Base-by-base conservation (phyloP, 2,329 filamentous ascomycete species). In the Beauveria brongniartii region DNA sequence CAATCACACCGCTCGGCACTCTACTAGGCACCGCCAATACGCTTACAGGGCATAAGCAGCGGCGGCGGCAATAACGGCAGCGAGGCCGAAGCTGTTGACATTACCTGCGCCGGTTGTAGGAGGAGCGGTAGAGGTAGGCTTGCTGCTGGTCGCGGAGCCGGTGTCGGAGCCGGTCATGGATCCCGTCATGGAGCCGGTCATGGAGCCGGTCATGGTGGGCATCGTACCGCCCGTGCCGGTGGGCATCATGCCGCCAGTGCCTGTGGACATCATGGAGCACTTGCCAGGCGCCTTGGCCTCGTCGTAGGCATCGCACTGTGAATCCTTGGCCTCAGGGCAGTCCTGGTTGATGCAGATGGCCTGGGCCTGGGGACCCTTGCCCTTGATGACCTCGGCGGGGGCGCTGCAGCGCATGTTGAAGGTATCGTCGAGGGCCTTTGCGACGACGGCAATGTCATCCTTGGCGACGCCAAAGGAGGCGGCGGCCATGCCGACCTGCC, bases 401-500 rank as follows among this genome's bases (percentile, higher is more conserved):
- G 81, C 75, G 2, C 73, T 69, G 71, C 84, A 87, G 56, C 75
- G 74, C 68, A 78, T 74, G 61, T 75, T 78, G 70, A 87, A 87
- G 54, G 79, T 67, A 24, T 68, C 68, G 64, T 72, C 77, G 50
- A 87, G 78, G 1, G 78, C 75, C 37, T 64, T 73, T 62, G 74
- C 82, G 30, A 86, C 79, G 37, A 68, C 70, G 22, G 68, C 68
- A 53, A 84, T 72, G 67, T 87, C 84, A 3, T 74, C 75, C 14
- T 76, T 65, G n/a, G 79, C 73, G 47, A 86, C 82, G 46, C 84
- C 84, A 65, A 86, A 84, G 1, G 82, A 84, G 43, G 77, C 72
- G 7, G 80, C 83, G 5, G 83, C 75, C 14, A 83, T 69, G 30
- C 76, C 82, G 60, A 87, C 80, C 70, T 86, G 82, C 48, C 75